phyloP scores from a whole-genome alignment of 2,329 filamentous ascomycete genomes.

The Colletotrichum incanum region DNA sequence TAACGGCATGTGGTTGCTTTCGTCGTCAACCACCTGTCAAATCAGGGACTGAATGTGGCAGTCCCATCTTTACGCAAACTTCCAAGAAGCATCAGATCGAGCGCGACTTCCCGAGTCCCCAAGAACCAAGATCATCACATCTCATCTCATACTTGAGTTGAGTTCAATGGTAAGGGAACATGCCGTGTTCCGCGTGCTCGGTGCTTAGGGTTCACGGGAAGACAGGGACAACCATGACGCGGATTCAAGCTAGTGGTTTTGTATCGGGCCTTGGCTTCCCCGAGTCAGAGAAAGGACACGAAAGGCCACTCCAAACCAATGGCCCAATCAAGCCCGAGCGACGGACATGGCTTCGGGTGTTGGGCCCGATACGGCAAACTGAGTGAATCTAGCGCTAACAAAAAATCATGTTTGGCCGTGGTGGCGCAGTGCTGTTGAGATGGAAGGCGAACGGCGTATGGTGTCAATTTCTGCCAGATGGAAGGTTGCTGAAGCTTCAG shows the following conservation, averaged over 20 bases:
- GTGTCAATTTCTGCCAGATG: constrained; percentile 25
- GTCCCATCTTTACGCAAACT: not conserved
- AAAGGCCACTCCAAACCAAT: not conserved
- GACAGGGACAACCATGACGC: constrained; percentile 23
- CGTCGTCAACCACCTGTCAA: not conserved
- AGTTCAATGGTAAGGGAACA: constrained; percentile 8
- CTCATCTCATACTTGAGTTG: constrained; percentile 15
- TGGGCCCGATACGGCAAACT: constrained; percentile 25
- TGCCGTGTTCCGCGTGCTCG: constrained; percentile 8
- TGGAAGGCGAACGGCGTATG: constrained; percentile 15
- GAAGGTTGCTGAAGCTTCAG: constrained; percentile 32
- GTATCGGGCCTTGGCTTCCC: constrained; percentile 16
- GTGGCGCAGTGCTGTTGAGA: constrained; percentile 16
- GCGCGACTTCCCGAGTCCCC: not conserved
- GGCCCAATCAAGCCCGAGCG: constrained; percentile 30
- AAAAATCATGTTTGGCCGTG: constrained; percentile 12
- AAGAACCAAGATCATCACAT: constrained; percentile 14
- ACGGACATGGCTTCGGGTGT: constrained; percentile 16
- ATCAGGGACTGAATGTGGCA: constrained; percentile 7
- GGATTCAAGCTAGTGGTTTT: constrained; percentile 35
- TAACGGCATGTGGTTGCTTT: not conserved
- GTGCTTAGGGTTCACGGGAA: constrained; percentile 11
- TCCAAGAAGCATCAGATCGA: not conserved
- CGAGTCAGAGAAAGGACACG: constrained; percentile 31
- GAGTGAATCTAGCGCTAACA: constrained; percentile 1